Conservation (phyloP, 805 yeast species). For the Metschnikowia kunwiensis region DNA sequence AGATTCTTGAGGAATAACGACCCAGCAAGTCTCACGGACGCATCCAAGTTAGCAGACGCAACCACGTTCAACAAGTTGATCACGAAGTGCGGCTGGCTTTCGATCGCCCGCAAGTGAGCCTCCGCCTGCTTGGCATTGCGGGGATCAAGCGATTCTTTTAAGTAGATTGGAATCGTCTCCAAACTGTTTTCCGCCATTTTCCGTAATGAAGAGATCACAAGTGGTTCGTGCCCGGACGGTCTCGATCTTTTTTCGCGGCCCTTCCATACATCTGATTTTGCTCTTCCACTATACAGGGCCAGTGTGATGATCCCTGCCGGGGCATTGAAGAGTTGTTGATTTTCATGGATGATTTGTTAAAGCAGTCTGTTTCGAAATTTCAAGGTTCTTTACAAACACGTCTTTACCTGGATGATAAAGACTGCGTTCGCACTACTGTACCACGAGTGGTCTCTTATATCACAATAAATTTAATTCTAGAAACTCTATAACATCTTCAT, state of each 20-base stretch:
- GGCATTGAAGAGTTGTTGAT: too few species aligned
- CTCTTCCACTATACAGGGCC: constrained; percentile 8
- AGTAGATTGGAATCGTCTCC: constrained; percentile 49
- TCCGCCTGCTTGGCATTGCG: constrained; percentile 67
- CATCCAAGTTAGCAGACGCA: constrained; percentile 53
- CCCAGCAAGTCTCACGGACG: constrained; percentile 74
- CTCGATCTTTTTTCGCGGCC: constrained; percentile 6
- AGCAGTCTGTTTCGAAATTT: too few species aligned
- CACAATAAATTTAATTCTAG: background rate
- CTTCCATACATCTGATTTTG: constrained; percentile 6
- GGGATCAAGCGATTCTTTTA: constrained; percentile 66
- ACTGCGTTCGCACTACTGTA: too few species aligned
- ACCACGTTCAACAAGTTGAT: constrained; percentile 72
- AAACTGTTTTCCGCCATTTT: constrained; percentile 36
- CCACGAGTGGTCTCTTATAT: too few species aligned
- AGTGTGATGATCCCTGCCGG: too few species aligned
- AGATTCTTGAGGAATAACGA: constrained; percentile 88
- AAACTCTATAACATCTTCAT: background rate
- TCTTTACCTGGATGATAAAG: too few species aligned
- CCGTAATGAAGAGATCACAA: too few species aligned
- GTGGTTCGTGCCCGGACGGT: too few species aligned
- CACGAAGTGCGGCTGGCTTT: constrained; percentile 70
- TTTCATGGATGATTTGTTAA: too few species aligned
- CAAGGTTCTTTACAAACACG: too few species aligned
- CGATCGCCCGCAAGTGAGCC: constrained; percentile 57